A percentile compares a stretch with the other conserved stretches of the same genome.
These are phyloP conservation scores for Cajanus cajan DNA, from an alignment of 306 rosid species.

Conservation along the genomic window DNA sequence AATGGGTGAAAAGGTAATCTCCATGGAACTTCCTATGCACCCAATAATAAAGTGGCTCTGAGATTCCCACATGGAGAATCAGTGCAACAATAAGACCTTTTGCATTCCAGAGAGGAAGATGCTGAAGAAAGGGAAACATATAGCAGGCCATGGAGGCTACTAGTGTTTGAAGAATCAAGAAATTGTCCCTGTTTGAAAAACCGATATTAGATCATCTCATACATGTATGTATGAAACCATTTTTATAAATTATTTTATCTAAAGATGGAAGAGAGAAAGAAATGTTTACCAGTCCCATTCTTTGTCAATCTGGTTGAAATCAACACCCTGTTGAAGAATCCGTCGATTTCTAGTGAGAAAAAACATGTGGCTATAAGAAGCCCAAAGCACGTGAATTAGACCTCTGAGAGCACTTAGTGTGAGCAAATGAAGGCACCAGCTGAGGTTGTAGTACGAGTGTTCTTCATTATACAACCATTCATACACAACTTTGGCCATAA, in stretches of 20 bases:
- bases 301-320: constrained; percentile 55
- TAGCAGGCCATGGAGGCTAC: constrained; percentile 48
- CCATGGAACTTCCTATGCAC: constrained; percentile 62
- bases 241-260: neutral
- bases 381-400: constrained; percentile 31
- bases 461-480: constrained; percentile 51
- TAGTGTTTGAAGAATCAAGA: constrained; percentile 71
- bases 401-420: constrained; percentile 40
- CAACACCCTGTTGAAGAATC: constrained; percentile 49
- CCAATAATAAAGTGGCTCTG: constrained; percentile 87
- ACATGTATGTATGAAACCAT: neutral
- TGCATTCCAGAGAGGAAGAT: constrained; percentile 64
- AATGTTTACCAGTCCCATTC: constrained; percentile 84
- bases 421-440: constrained; percentile 67
- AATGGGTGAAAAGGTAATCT: constrained; percentile 47
- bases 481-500: constrained; percentile 54
- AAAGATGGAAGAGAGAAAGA: too few relatives aligned
- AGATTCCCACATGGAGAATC: constrained; percentile 67
- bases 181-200: constrained; percentile 68
- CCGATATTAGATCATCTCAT: neutral
- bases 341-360: constrained; percentile 41
- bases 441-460: constrained; percentile 22
- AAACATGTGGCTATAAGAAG: constrained; percentile 40
- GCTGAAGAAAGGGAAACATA: constrained; percentile 53
- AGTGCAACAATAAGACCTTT: constrained; percentile 58